Conservation (phyloP, 129 eudicot genomes). For the Artemisia argyi region DNA sequence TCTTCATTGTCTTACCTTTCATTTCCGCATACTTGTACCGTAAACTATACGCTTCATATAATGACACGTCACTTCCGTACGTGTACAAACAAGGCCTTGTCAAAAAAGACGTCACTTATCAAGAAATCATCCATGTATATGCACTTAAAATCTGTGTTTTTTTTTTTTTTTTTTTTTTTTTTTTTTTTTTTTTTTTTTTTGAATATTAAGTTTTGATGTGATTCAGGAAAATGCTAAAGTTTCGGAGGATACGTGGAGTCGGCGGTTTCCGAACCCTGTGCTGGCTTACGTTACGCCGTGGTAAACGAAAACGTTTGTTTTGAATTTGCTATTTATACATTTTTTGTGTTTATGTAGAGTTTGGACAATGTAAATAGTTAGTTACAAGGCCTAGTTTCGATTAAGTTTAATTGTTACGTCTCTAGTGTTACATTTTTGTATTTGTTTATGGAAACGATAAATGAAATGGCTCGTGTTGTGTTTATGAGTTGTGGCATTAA, state of each 20-base stretch:
- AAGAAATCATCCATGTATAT: constrained; percentile 61
- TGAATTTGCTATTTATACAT: neutral
- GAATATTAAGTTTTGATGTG: constrained; percentile 9
- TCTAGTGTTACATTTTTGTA: no score
- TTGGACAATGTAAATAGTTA: no score
- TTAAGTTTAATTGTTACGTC: no score
- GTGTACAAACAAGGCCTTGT: constrained; percentile 54
- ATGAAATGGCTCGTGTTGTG: no score
- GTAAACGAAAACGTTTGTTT: constrained; percentile 28
- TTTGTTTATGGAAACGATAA: no score
- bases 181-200: neutral
- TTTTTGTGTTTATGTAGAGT: no score
- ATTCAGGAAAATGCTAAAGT: constrained; percentile 74
- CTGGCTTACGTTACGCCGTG: constrained; percentile 96
- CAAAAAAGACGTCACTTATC: constrained; percentile 41
- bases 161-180: neutral
- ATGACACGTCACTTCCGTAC: constrained; percentile 31
- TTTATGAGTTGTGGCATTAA: no score
- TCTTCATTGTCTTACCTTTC: constrained; percentile 43
- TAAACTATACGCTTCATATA: constrained; percentile 14
- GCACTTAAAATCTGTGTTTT: no score
- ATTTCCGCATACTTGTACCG: constrained; percentile 57
- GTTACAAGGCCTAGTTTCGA: no score
- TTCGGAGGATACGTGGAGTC: constrained; percentile 46
- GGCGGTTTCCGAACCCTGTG: constrained; percentile 62